phyloP scores from a whole-genome alignment of 2,329 filamentous ascomycete species.

The Phialemoniopsis sp. region DNA sequence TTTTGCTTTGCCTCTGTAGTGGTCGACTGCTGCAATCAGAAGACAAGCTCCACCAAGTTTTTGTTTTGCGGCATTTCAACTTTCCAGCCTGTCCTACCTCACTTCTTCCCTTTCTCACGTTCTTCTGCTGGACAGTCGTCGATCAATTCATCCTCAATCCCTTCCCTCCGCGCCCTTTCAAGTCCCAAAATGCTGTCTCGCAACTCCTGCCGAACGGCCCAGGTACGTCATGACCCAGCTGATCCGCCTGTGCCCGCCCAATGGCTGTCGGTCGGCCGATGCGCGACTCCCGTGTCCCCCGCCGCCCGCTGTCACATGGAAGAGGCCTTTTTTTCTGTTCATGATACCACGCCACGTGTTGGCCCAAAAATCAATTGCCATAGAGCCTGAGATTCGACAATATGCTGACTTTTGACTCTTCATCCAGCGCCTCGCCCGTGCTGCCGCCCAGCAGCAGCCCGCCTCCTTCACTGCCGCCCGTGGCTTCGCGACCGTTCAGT shows the following conservation, averaged over 20 bases:
- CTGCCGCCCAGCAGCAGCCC: slow-evolving; percentile 40
- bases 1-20: too few species aligned
- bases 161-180: slow-evolving; percentile 7
- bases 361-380: too few species aligned
- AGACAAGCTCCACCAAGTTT: slow-evolving; percentile 1
- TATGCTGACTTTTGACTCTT: slow-evolving; percentile 23
- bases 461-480: slow-evolving; percentile 30
- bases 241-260: slow-evolving; percentile 6
- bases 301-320: not conserved
- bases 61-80: slow-evolving; percentile 3
- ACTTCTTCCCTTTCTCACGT: not conserved
- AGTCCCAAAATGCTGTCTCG: slow-evolving; percentile 52
- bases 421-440: slow-evolving; percentile 45
- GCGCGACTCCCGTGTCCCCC: not conserved
- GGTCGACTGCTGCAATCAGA: too few species aligned
- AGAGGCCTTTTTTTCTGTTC: too few species aligned
- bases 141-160: not conserved
- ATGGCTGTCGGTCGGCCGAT: slow-evolving; percentile 10
- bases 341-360: too few species aligned
- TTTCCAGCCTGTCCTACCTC: slow-evolving; percentile 1
- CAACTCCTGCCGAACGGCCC: slow-evolving; percentile 50
- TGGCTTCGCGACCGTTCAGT: slow-evolving; percentile 76
- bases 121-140: not conserved
- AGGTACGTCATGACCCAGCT: slow-evolving; percentile 38
- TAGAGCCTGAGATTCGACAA: too few species aligned